A percentile compares a stretch with the other conserved stretches of the same genome.
phyloP scores from a whole-genome alignment of 2,329 filamentous ascomycete genomes.

The Trichoderma breve region DNA sequence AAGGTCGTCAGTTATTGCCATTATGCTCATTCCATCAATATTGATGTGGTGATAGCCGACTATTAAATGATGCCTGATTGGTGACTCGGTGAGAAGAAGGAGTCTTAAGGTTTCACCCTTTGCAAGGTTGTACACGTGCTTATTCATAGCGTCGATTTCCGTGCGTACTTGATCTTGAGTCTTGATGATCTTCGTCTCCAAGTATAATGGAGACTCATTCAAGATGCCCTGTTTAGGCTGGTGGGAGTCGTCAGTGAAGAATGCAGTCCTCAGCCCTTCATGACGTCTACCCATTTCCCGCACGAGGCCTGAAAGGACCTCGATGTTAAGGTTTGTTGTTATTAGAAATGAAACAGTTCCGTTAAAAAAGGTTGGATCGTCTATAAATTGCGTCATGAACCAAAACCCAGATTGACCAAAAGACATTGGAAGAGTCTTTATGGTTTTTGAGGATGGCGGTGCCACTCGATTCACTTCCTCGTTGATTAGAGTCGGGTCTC shows the following conservation, averaged over 20 bases:
- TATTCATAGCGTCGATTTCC: background rate
- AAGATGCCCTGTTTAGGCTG: background rate
- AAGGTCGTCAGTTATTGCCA: constrained; percentile 44
- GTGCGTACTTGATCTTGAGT: background rate
- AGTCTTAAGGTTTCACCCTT: constrained; percentile 33
- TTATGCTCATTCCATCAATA: constrained; percentile 47
- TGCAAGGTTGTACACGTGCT: background rate
- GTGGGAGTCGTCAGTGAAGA: background rate
- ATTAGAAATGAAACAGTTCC: constrained; percentile 30
- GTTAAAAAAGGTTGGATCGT: constrained; percentile 43
- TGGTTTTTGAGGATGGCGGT: background rate
- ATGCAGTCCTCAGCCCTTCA: background rate
- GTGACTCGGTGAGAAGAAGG: constrained; percentile 33
- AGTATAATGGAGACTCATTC: background rate
- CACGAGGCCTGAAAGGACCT: background rate
- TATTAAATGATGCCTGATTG: constrained; percentile 39
- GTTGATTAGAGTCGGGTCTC: background rate
- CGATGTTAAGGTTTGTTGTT: background rate
- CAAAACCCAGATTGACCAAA: constrained; percentile 43
- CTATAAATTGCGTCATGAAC: constrained; percentile 35
- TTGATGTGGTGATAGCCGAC: constrained; percentile 49
- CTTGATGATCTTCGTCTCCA: background rate
- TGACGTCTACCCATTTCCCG: background rate
- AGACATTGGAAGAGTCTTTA: constrained; percentile 33
- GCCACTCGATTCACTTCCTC: background rate